Percentiles rank a stretch among this genome's conserved stretches.
These are phyloP conservation scores for Fusarium ambrosium DNA, from an alignment of 2,329 filamentous ascomycete species.

Conservation along the genomic window DNA sequence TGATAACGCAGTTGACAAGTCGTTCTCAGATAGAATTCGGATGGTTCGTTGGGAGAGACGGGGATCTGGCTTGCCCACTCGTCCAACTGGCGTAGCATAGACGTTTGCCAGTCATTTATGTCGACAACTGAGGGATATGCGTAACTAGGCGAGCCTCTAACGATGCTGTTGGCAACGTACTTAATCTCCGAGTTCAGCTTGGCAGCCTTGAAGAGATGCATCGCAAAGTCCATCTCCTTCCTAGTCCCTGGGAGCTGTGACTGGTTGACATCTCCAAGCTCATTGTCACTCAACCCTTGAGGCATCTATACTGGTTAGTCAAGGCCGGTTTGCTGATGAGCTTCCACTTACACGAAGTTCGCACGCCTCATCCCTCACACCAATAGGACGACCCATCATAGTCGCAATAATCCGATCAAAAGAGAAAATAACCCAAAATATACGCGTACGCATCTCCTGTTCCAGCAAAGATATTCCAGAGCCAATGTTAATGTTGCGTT, in stretches of 20 bases:
- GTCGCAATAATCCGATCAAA: constrained; percentile 66
- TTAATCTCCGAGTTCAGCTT: constrained; percentile 70
- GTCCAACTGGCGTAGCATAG: constrained; percentile 56
- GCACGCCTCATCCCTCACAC: constrained; percentile 67
- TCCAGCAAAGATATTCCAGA: constrained; percentile 61
- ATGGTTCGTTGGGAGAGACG: constrained; percentile 7
- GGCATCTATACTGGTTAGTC: constrained; percentile 48
- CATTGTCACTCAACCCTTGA: constrained; percentile 41
- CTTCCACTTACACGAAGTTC: constrained; percentile 58
- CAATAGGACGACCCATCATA: constrained; percentile 69
- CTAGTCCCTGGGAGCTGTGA: not conserved
- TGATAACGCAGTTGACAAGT: constrained; percentile 63
- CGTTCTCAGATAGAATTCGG: constrained; percentile 42
- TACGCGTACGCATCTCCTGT: constrained; percentile 67
- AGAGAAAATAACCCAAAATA: constrained; percentile 68
- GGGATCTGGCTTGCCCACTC: constrained; percentile 58
- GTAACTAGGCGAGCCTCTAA: constrained; percentile 61
- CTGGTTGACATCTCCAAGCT: constrained; percentile 15
- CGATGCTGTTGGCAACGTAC: constrained; percentile 67
- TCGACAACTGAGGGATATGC: constrained; percentile 62
- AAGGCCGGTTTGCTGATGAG: rapidly evolving
- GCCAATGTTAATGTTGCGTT: constrained; percentile 61
- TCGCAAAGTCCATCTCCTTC: constrained; percentile 55
- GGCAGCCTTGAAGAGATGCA: constrained; percentile 63
- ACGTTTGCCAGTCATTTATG: constrained; percentile 61